These are phyloP conservation scores for Sclerotinia minor DNA, from an alignment of 2,329 filamentous ascomycete genomes.

Conservation along the genomic window DNA sequence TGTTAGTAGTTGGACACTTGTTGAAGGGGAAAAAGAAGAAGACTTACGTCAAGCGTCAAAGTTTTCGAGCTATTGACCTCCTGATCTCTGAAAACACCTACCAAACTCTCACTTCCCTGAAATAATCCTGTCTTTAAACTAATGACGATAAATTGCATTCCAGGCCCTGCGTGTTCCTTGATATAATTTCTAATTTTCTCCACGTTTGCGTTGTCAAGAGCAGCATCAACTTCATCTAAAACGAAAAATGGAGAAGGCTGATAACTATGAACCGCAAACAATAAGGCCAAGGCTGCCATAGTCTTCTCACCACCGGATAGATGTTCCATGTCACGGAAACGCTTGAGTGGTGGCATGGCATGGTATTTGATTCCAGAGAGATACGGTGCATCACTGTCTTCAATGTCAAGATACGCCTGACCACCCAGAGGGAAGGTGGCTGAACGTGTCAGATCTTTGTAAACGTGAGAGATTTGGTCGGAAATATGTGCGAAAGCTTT, in stretches of 20 bases:
- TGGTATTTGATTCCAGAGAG: constrained; percentile 96
- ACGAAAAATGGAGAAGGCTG: constrained; percentile 97
- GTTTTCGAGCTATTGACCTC: constrained; percentile 88
- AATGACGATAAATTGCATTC: constrained; percentile 99
- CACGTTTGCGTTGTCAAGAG: constrained; percentile 96
- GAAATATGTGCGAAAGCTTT: constrained; percentile 94
- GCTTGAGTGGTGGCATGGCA: constrained; percentile 96
- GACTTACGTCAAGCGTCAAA: constrained; percentile 90
- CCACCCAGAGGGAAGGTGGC: constrained; percentile 92
- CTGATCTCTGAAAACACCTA: constrained; percentile 95
- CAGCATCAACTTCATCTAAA: constrained; percentile 95
- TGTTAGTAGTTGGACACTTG: constrained; percentile 25
- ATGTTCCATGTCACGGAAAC: constrained; percentile 99
- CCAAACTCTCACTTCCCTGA: constrained; percentile 92
- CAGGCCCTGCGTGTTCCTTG: constrained; percentile 86
- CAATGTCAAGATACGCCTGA: constrained; percentile 82
- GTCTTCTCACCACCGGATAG: constrained; percentile 97
- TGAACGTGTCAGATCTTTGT: constrained; percentile 90
- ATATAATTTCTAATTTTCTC: constrained; percentile 97
- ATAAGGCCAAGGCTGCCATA: constrained; percentile 92
- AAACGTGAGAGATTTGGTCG: constrained; percentile 89
- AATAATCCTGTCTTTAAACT: constrained; percentile 93
- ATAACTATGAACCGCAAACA: constrained; percentile 96
- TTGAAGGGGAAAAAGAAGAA: neutral
- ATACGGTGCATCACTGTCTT: constrained; percentile 94